Evolutionary conservation across 2,329 filamentous ascomycete genomes (phyloP), one percentile per base, ranked within the genome.

Genomic region (Raffaelea albimanens): DNA sequence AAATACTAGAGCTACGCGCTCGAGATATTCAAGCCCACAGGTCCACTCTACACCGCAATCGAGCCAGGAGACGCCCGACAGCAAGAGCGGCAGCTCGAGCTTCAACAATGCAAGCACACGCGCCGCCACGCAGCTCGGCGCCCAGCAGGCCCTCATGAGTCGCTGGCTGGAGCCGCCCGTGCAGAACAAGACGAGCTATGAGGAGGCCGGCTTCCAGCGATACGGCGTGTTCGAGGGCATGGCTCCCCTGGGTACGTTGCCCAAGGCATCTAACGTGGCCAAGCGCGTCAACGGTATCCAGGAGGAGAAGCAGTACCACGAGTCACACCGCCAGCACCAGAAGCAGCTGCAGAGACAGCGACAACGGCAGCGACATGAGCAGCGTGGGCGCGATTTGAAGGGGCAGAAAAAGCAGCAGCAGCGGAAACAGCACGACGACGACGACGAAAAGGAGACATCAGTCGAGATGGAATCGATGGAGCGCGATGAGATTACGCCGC

Each of bases 211-310:
- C 40, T 75, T 93, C 56, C 71, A 83, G 58, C 75, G 83, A 43
- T 79, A 81, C 62, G 86, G 86, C 53, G 85, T 94, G 18, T 71
- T 94, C 50, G 83, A 87, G 64, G 83, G 83, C 58, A 95, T 95
- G 89, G 82, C 82, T 46, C 83, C 89, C 22, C 68, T 95, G 48
- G 89, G 89, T 38, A 75, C 81, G 47, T 72, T 82, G 56, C 89
- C 89, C 13, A 79, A 77, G 65, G 74, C 73, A 20, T 66, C 74
- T 11, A 48, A 18, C 43, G 75, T 79, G 60, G 70, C 81, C 54
- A 79, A 80, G 62, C 56, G 48, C 55, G 21, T 53, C 29, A 52
- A 20, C 45, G 48, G 39, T 18, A 41, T 49, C 10, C 23, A 36
- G 10, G 53, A 53, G 29, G 53, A 55, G 23, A 50, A 50, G 25